Evolutionary conservation across 768 basidiomycete genomes (phyloP), one percentile per base, ranked within the genome.

Genomic region (Hydnomerulius pinastri): DNA sequence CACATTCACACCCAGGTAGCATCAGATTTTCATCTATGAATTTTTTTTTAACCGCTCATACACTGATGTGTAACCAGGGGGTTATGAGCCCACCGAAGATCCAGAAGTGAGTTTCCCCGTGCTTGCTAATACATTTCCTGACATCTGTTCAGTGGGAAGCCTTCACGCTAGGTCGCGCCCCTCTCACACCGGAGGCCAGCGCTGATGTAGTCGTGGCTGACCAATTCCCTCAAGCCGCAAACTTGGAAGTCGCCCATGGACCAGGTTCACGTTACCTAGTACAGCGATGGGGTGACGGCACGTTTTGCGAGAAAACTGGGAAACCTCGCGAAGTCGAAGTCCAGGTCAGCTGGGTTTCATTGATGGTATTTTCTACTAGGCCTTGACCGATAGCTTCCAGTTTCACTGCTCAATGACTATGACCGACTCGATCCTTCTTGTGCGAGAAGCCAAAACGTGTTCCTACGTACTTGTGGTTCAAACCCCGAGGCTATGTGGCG

Each of bases 361-460:
- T 11, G n/a, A 47, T 44, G 13, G 55, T 54, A 48, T 37, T 44
- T 43, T 29, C 43, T 40, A 43, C 12, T 29, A 4, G 12, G 10
- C 35, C 20, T 37, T 40, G 40, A 45, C 48, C 17, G 53, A 47
- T 21, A 15, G 27, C 37, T 29, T 33, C 53, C 66, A 95, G 90
- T 95, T 93, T 67, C 94, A 98, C 70, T 98, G 94, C 70, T 92
- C 92, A 54, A 92, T 92, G 90, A 88, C 90, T 46, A 92, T 90
- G 76, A 83, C 90, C 35, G 94, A 98, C 72, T 83, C 81, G 29
- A 91, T 98, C 59, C 78, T 90, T 46, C 87, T 94, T 63, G 85
- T 98, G 63, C 94, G 95, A 67, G 94, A 97, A 75, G 80, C 92
- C 29, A 89, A 89, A 66, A 95, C 90, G 32, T 99, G 97, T 71